Base-by-base conservation (phyloP, 1,139 yeast species). In the Zygosaccharomyces sapae region DNA sequence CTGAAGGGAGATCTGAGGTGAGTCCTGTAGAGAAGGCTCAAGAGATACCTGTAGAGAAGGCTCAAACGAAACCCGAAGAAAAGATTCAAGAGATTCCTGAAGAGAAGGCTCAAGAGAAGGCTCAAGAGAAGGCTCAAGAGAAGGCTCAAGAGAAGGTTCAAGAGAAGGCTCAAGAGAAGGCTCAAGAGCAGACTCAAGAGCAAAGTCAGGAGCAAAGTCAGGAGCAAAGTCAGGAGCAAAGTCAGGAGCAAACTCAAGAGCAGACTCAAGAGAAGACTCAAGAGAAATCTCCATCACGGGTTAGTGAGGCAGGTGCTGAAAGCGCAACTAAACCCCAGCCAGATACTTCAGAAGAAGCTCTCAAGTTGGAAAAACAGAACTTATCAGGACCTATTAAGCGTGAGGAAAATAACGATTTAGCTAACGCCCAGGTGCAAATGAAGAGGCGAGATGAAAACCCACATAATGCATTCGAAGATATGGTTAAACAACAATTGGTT, bases 401-500 rank as follows among this genome's bases (percentile, higher is more conserved):
- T 7, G 40, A 37, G 20, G 31, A 12, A 9, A 37, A 24, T n/a
- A 19, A 24, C 2, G 18, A 13, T 24, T 8, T 44, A 38, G 13
- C 9, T 44, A 5, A 31, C 22, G 6, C 38, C 34, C 5, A 22
- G 37, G 10, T 30, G 9, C 30, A 39, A 35, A 12, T 19, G 16
- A 4, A 8, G 35, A 3, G 24, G n/a, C 56, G 52, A 16, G 54
- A 51, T 36, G 41, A 46, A 13, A 35, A 37, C 34, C 43, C 46
- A 4, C 43, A 39, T 8, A 43, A 38, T 12, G 48, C 57, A 33
- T 49, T 58, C 2, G 57, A 56, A 27, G 39, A 49, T 16, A 33
- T 59, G 12, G 56, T 58, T 6, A 54, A 51, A 31, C 47, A 55
- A 13, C 59, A 57, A 20, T 42, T 59, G 8, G 39, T 51, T 12